Percentiles rank a stretch among this genome's conserved stretches.
These are phyloP conservation scores for Globisporangium radiosum DNA, from an alignment of 352 stramenopile genomes.

Conservation along the genomic window DNA sequence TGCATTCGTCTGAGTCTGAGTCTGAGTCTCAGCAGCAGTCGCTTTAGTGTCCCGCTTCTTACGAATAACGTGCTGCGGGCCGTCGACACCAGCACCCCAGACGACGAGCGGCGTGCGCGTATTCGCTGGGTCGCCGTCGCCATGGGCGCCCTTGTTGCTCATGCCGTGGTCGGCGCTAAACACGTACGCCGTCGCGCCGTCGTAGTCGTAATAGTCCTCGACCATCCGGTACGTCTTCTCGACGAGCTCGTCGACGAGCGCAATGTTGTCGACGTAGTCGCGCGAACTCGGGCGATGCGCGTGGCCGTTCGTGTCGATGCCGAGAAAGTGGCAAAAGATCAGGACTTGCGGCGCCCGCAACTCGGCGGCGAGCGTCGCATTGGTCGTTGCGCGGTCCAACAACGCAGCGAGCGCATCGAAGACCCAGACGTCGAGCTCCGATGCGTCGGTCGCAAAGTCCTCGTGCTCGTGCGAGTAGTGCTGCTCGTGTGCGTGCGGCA, in stretches of 20 bases:
- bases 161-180: conserved; percentile 86
- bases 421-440: conserved; percentile 74
- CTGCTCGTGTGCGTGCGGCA: conserved; percentile 51
- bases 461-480: conserved; percentile 78
- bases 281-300: conserved; percentile 67
- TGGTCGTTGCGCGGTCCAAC: conserved; percentile 20
- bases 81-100: conserved; percentile 67
- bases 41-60: background rate
- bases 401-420: conserved; percentile 44
- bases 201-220: conserved; percentile 63
- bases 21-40: background rate
- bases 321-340: conserved; percentile 80
- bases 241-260: conserved; percentile 71
- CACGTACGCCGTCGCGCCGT: conserved; percentile 67
- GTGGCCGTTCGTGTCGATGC: conserved; percentile 85
- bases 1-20: background rate
- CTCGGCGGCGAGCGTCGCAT: conserved; percentile 22
- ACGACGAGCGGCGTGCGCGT: conserved; percentile 74
- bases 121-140: conserved; percentile 74
- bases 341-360: conserved; percentile 42
- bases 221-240: conserved; percentile 48
- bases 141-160: conserved; percentile 76
- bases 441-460: conserved; percentile 78
- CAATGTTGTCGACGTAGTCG: conserved; percentile 83
- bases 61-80: conserved; percentile 10